These are phyloP conservation scores for Tirmania nivea DNA, from an alignment of 495 filamentous ascomycete genomes.

Conservation along the genomic window DNA sequence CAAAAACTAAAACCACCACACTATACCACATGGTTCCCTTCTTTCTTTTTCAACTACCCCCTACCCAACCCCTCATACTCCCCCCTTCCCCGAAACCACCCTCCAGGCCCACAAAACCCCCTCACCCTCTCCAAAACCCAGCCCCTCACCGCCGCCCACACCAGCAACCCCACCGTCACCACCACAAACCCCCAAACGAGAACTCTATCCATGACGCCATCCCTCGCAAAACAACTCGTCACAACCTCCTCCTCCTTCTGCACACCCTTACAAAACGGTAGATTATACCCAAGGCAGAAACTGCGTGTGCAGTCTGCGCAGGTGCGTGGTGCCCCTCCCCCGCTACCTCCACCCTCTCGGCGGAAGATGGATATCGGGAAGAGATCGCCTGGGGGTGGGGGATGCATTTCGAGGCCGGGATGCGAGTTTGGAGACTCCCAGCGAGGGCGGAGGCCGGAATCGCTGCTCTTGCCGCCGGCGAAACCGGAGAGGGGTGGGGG, in stretches of 20 bases:
- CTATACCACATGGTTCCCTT: neutral
- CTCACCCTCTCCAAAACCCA: neutral
- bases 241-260: constrained; percentile 59
- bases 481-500: neutral
- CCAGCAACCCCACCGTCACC: neutral
- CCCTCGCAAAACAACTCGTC: constrained; percentile 50
- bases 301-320: constrained; percentile 80
- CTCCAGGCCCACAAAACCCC: neutral
- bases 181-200: neutral
- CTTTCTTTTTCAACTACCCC: neutral
- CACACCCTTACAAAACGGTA: constrained; percentile 71
- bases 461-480: neutral
- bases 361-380: too few relatives aligned
- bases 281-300: constrained; percentile 66
- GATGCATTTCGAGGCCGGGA: too few relatives aligned
- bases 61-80: neutral
- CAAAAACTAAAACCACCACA: too few relatives aligned
- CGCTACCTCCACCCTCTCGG: too few relatives aligned
- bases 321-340: constrained; percentile 13
- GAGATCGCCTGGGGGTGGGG: too few relatives aligned
- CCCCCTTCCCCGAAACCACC: neutral
- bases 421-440: too few relatives aligned
- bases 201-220: neutral
- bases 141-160: neutral
- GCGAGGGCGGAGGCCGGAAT: too few relatives aligned